Evolutionary conservation across 2,329 filamentous ascomycete species (phyloP).

Genomic region (Leptographium wingfieldii): DNA sequence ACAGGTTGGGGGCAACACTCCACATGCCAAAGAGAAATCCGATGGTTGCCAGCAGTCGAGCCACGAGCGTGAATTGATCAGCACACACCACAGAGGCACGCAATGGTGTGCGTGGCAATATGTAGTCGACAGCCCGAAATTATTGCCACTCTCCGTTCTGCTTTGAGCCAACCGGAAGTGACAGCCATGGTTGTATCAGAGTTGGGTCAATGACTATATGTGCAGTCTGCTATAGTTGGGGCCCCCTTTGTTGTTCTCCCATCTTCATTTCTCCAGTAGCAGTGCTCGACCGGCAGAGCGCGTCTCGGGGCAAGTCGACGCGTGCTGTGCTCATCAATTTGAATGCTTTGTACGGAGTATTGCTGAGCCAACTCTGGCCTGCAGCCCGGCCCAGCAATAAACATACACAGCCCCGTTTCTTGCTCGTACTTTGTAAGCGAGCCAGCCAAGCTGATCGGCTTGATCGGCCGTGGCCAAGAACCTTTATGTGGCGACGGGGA

Average conservation of each 20-base stretch:
- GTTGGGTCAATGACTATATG: constrained; percentile 12
- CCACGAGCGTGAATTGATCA: not conserved
- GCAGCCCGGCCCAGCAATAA: too few relatives aligned
- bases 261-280: not conserved
- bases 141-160: not conserved
- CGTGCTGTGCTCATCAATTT: too few relatives aligned
- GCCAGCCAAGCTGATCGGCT: too few relatives aligned
- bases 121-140: not conserved
- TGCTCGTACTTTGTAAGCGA: too few relatives aligned
- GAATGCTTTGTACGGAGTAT: too few relatives aligned
- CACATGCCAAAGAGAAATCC: not conserved
- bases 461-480: too few relatives aligned
- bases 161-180: not conserved
- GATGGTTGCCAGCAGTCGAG: not conserved
- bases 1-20: not conserved
- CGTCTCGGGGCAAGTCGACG: not conserved
- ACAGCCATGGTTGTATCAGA: not conserved
- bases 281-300: not conserved
- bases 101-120: not conserved
- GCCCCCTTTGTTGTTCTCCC: not conserved
- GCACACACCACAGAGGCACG: not conserved
- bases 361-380: too few relatives aligned
- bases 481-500: not conserved
- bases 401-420: too few relatives aligned
- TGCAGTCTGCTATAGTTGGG: constrained; percentile 22